These are phyloP conservation scores for Buddleja alternifolia DNA, from an alignment of 257 asterid genomes.

Conservation along the genomic window DNA sequence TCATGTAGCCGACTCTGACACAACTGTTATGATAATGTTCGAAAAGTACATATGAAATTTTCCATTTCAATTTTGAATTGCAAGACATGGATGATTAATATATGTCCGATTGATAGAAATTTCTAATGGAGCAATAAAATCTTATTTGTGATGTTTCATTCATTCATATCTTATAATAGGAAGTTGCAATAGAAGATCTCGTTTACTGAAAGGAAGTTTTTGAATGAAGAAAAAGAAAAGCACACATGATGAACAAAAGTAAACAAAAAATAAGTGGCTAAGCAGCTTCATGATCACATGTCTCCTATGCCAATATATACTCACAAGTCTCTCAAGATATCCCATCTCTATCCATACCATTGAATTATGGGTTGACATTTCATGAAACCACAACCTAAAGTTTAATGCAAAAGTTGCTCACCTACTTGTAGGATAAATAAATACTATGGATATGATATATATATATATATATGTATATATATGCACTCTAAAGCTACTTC, in stretches of 20 bases:
- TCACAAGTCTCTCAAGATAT: conserved; percentile 42
- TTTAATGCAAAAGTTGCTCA: conserved; percentile 27
- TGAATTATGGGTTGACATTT: conserved; percentile 41
- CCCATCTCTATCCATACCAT: conserved; percentile 23
- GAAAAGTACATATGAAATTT: too few species aligned
- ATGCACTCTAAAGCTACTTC: not conserved
- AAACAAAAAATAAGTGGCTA: not conserved
- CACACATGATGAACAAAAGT: conserved; percentile 12
- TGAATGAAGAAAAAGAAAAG: not conserved
- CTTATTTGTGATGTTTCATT: too few species aligned
- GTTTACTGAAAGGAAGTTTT: not conserved
- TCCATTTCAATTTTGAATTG: too few species aligned
- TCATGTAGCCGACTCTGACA: too few species aligned
- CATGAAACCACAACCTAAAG: conserved; percentile 27
- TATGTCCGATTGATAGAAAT: too few species aligned
- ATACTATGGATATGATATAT: not conserved
- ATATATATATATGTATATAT: not conserved
- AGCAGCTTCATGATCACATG: conserved; percentile 33
- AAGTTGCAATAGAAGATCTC: too few species aligned
- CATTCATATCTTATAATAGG: too few species aligned
- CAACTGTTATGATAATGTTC: too few species aligned
- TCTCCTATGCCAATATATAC: conserved; percentile 5
- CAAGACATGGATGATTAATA: too few species aligned
- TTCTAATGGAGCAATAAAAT: too few species aligned
- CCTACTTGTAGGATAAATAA: conserved; percentile 21